A percentile compares a stretch with the other conserved stretches of the same genome.
Conservation (phyloP, 2,329 filamentous ascomycete species). For the Rhytidhysteron rufulum region DNA sequence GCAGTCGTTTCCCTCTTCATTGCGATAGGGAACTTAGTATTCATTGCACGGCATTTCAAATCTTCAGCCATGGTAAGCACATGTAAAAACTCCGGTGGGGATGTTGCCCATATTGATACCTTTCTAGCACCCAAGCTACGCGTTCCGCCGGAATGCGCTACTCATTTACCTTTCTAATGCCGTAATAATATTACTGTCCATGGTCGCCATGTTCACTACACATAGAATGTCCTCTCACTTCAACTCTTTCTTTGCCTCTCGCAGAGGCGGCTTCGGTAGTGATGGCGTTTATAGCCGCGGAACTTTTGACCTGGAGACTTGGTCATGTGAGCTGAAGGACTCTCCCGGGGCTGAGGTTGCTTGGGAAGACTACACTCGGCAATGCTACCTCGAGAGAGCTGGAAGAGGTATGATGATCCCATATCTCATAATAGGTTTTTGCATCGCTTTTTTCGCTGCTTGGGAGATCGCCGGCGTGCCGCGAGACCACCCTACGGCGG, state of each 20-base stretch:
- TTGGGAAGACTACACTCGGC: conserved; percentile 21
- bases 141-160: conserved; percentile 32
- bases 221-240: conserved; percentile 28
- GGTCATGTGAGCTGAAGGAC: conserved; percentile 27
- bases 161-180: conserved; percentile 26
- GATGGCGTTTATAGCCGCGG: conserved; percentile 27
- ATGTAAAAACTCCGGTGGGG: too few relatives aligned
- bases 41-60: too few relatives aligned
- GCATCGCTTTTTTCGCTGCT: background rate
- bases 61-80: too few relatives aligned
- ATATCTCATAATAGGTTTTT: conserved; percentile 11
- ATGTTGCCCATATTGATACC: conserved; percentile 1
- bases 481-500: background rate
- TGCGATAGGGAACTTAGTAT: conserved; percentile 16
- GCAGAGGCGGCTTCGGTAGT: conserved; percentile 3
- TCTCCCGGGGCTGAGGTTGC: conserved; percentile 21
- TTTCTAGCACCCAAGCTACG: conserved; percentile 25
- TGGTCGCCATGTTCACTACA: conserved; percentile 27
- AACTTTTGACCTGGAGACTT: conserved; percentile 34
- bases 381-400: conserved; percentile 27
- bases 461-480: background rate
- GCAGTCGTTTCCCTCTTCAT: conserved; percentile 19
- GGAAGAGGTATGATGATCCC: conserved; percentile 27
- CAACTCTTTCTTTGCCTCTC: conserved; percentile 20
- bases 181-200: conserved; percentile 25